Evolutionary conservation across 192 early-diverging fungal species (phyloP).

Genomic region (Jimgerdemannia flammicorona): DNA sequence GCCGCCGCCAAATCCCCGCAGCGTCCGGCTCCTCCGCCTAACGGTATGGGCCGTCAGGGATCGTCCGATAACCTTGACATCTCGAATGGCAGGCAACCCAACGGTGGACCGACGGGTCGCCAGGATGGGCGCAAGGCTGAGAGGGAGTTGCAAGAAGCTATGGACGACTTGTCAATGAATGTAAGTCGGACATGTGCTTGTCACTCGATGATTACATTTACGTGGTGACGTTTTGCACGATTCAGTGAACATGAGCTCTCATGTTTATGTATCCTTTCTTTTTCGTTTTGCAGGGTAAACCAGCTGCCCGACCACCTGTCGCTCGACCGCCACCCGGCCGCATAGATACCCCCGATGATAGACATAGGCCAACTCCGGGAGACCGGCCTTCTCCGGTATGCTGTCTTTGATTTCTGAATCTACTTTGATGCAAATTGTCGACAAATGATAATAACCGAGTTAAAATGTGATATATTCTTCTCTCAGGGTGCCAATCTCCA

Average conservation of each 20-base stretch:
- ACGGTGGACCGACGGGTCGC: background rate
- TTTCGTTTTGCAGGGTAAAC: background rate
- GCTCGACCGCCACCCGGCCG: background rate
- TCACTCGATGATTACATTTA: background rate
- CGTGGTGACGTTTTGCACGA: too few relatives aligned
- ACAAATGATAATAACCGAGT: background rate
- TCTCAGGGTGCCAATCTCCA: background rate
- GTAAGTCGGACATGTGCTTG: background rate
- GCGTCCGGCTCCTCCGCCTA: conserved; percentile 28
- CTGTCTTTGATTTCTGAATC: background rate
- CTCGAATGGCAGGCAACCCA: background rate
- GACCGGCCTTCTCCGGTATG: background rate
- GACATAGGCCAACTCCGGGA: background rate
- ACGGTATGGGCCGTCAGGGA: background rate
- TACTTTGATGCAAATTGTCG: background rate
- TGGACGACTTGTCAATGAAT: conserved; percentile 28
- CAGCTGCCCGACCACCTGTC: background rate
- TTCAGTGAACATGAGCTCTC: too few relatives aligned
- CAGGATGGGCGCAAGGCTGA: background rate
- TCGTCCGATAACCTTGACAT: background rate
- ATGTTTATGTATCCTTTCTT: too few relatives aligned
- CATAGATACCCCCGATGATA: background rate
- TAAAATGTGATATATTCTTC: background rate
- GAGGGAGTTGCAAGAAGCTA: conserved; percentile 22
- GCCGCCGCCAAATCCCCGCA: conserved; percentile 23